Evolutionary conservation across 1,139 yeast species (phyloP).

Genomic region (Nakaseomyces nivariensis): DNA sequence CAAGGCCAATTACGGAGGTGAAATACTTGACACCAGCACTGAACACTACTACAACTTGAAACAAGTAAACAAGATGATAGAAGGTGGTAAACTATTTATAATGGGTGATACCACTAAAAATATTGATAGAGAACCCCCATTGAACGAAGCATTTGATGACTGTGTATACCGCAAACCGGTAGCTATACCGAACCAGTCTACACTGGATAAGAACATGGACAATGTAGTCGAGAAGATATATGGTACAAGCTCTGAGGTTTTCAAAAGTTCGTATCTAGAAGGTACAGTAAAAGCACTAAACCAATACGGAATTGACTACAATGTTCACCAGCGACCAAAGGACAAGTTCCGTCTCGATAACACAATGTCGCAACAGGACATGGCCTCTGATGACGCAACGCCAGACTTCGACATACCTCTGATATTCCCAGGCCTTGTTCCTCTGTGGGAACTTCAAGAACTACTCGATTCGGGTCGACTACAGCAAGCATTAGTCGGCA

Average conservation of each 20-base stretch:
- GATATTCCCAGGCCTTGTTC: slow-evolving; percentile 44
- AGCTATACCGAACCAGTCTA: neutral
- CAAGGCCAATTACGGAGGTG: slow-evolving; percentile 71
- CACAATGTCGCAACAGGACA: neutral
- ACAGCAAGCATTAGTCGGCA: slow-evolving; percentile 13
- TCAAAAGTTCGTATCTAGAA: neutral
- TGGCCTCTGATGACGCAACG: slow-evolving; percentile 7
- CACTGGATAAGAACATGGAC: neutral
- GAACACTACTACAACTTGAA: slow-evolving; percentile 39
- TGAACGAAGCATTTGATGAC: slow-evolving; percentile 12
- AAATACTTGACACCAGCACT: slow-evolving; percentile 46
- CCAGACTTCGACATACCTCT: slow-evolving; percentile 31
- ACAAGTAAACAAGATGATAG: slow-evolving; percentile 28
- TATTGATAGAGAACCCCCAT: slow-evolving; percentile 9
- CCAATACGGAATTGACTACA: slow-evolving; percentile 17
- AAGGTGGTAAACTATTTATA: slow-evolving; percentile 38
- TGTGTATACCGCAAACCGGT: neutral
- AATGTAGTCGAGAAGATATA: slow-evolving; percentile 35
- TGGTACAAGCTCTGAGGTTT: slow-evolving; percentile 20
- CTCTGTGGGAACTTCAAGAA: slow-evolving; percentile 38
- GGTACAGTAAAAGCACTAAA: slow-evolving; percentile 19
- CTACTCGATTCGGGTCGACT: slow-evolving; percentile 21
- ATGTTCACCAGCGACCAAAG: slow-evolving; percentile 4
- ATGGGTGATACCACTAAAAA: slow-evolving; percentile 14
- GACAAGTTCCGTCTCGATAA: neutral